Conservation (phyloP, 176 grass and related monocot species). For the Rhynchospora breviuscula region DNA sequence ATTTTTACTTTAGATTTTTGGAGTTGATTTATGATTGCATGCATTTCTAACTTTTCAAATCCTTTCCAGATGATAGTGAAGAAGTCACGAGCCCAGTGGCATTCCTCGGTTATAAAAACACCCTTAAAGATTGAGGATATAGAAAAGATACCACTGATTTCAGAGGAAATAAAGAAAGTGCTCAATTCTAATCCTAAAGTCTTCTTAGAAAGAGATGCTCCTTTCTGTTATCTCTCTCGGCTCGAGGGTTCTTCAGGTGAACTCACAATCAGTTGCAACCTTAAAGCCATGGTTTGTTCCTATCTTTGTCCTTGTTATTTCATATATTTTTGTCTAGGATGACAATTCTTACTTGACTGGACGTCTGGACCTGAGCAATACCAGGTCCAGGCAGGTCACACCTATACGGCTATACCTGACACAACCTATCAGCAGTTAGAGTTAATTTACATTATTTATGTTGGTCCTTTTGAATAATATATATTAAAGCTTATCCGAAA, state of each 20-base stretch:
- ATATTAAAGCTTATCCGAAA: neutral
- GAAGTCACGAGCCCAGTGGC: slow-evolving; percentile 55
- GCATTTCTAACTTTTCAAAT: neutral
- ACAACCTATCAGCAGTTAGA: slow-evolving; percentile 15
- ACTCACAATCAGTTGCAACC: slow-evolving; percentile 74
- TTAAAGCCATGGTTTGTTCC: slow-evolving; percentile 65
- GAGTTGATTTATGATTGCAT: neutral
- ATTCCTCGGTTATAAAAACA: slow-evolving; percentile 30
- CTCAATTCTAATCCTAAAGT: slow-evolving; percentile 60
- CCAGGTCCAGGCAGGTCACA: neutral
- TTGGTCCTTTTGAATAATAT: neutral
- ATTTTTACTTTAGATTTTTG: neutral
- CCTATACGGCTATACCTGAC: neutral
- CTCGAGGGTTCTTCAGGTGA: slow-evolving; percentile 68
- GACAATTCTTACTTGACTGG: neutral
- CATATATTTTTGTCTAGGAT: neutral
- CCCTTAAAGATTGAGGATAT: slow-evolving; percentile 67
- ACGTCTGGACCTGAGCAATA: neutral
- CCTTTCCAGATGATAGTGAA: slow-evolving; percentile 84
- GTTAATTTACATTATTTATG: slow-evolving; percentile 1
- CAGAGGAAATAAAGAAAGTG: slow-evolving; percentile 63
- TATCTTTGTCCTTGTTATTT: slow-evolving; percentile 14
- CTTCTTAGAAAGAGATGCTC: slow-evolving; percentile 52
- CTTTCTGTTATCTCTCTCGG: slow-evolving; percentile 77
- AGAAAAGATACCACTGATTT: slow-evolving; percentile 56